Conservation (phyloP, 371 early-diverging fungal genomes). For the Lichtheimia hyalospora region DNA sequence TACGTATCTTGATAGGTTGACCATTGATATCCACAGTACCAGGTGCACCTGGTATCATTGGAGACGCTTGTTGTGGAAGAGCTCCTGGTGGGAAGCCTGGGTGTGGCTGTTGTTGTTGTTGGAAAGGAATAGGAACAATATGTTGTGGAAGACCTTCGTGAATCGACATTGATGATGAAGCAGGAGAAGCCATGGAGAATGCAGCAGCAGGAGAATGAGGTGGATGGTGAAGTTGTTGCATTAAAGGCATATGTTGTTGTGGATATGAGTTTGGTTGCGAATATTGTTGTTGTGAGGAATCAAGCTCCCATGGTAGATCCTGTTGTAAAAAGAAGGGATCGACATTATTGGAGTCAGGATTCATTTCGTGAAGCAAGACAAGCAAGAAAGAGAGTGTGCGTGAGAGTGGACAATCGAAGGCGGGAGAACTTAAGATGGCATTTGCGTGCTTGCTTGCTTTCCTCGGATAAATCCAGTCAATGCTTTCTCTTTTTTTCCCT, state of each 20-base stretch:
- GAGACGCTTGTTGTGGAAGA: not conserved
- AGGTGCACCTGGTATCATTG: not conserved
- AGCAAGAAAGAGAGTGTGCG: no score
- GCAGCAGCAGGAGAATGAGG: no score
- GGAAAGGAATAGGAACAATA: not conserved
- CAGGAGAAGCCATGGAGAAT: no score
- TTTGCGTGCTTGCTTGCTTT: no score
- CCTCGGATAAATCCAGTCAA: no score
- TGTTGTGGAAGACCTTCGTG: not conserved
- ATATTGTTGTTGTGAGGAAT: not conserved
- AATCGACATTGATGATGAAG: not conserved
- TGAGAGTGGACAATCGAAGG: no score
- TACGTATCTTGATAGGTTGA: slow-evolving; percentile 30
- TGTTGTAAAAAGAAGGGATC: not conserved
- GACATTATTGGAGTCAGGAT: not conserved
- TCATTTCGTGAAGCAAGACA: no score
- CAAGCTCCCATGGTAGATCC: slow-evolving; percentile 1
- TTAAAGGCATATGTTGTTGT: not conserved
- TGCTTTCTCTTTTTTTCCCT: no score
- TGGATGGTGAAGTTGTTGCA: not conserved
- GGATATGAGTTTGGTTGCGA: not conserved
- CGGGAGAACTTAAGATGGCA: no score
- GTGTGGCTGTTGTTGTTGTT: not conserved
- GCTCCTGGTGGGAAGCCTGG: not conserved
- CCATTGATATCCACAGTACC: not conserved